These are phyloP conservation scores for Neoboletus brunneissimus DNA, from an alignment of 768 basidiomycete genomes.

Conservation along the genomic window DNA sequence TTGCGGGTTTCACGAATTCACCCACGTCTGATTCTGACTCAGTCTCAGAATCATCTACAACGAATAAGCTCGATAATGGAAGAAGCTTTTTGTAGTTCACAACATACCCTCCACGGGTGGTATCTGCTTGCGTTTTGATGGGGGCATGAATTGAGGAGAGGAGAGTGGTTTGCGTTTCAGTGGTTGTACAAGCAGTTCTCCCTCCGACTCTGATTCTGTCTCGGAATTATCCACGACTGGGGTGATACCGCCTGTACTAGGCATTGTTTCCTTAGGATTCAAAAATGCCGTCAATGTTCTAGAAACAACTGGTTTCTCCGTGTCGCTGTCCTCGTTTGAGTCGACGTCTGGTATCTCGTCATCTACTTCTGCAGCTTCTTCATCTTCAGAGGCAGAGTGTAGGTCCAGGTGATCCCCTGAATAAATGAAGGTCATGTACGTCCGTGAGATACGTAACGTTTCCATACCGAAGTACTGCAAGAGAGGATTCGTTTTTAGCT, in stretches of 20 bases:
- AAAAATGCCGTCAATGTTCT: constrained; percentile 21
- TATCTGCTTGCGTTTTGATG: constrained; percentile 19
- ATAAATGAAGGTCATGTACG: neutral
- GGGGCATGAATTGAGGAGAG: constrained; percentile 4
- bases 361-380: constrained; percentile 17
- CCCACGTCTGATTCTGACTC: constrained; percentile 44
- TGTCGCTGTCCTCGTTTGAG: constrained; percentile 27
- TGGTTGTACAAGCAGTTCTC: constrained; percentile 4
- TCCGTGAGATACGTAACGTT: neutral
- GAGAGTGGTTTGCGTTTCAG: constrained; percentile 29
- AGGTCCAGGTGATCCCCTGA: constrained; percentile 44
- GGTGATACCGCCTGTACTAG: neutral
- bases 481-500: constrained; percentile 39
- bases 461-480: constrained; percentile 48
- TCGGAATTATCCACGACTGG: constrained; percentile 24
- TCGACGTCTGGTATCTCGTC: constrained; percentile 19
- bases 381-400: constrained; percentile 51
- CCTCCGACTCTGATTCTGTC: constrained; percentile 35
- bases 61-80: neutral
- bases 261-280: constrained; percentile 4
- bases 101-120: constrained; percentile 19
- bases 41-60: constrained; percentile 42
- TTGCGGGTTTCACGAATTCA: constrained; percentile 2
- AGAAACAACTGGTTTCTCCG: constrained; percentile 18
- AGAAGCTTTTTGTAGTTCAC: neutral